These are phyloP conservation scores for Limnanthes douglasii DNA, from an alignment of 345 rosid genomes.

Conservation along the genomic window DNA sequence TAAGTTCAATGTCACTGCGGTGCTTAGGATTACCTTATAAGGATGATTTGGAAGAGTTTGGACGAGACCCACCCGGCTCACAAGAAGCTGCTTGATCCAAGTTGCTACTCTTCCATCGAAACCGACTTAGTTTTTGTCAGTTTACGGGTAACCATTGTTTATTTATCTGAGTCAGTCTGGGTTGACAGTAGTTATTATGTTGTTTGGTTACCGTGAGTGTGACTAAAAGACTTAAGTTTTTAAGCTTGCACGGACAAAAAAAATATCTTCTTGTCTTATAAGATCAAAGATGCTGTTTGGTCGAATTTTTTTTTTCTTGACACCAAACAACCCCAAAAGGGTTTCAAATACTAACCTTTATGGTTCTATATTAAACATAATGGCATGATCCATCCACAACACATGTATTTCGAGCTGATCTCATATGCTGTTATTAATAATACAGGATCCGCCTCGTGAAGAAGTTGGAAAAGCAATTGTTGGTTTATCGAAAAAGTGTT, in stretches of 20 bases:
- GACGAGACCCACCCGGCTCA: slow-evolving; percentile 63
- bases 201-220: slow-evolving; percentile 59
- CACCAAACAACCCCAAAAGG: too few species aligned
- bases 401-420: too few species aligned
- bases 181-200: too few species aligned
- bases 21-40: slow-evolving; percentile 64
- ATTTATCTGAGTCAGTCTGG: too few species aligned
- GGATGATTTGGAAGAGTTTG: slow-evolving; percentile 38
- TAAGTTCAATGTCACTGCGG: slow-evolving; percentile 77
- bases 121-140: slow-evolving; percentile 43
- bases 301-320: slow-evolving; percentile 3
- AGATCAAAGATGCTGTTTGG: too few species aligned
- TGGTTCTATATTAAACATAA: too few species aligned
- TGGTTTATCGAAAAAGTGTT: slow-evolving; percentile 61
- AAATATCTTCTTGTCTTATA: too few species aligned
- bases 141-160: too few species aligned
- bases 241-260: not conserved
- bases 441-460: slow-evolving; percentile 61
- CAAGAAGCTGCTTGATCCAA: slow-evolving; percentile 31
- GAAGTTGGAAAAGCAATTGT: slow-evolving; percentile 55
- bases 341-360: too few species aligned
- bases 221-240: too few species aligned
- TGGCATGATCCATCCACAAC: too few species aligned
- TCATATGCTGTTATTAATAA: not conserved
- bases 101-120: slow-evolving; percentile 50